Percentiles rank a stretch among this genome's conserved stretches.
phyloP scores from a whole-genome alignment of 768 basidiomycete species.

The Collybia nuda region DNA sequence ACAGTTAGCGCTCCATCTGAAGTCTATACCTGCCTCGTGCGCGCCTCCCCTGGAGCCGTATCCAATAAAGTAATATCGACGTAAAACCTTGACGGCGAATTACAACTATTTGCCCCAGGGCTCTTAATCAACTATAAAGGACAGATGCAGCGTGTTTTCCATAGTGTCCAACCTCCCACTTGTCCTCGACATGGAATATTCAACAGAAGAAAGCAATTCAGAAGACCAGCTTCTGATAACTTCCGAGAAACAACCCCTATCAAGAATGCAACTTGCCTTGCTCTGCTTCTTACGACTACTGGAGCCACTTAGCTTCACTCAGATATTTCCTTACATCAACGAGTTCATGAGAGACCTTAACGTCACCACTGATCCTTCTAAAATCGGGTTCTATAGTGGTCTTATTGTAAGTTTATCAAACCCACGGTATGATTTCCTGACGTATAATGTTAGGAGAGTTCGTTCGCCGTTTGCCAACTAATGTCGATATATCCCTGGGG shows the following conservation, averaged over 20 bases:
- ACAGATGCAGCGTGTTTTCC: not conserved
- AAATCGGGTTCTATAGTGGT: slow-evolving; percentile 67
- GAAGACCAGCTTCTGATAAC: too few relatives aligned
- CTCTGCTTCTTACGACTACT: slow-evolving; percentile 54
- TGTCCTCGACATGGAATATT: slow-evolving; percentile 2
- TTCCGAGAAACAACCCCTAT: slow-evolving; percentile 4
- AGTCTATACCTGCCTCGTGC: too few relatives aligned
- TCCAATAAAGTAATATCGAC: too few relatives aligned
- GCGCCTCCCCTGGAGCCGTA: too few relatives aligned
- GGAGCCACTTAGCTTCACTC: slow-evolving; percentile 61
- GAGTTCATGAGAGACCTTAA: slow-evolving; percentile 58
- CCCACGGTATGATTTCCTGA: not conserved
- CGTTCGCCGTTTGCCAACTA: slow-evolving; percentile 58
- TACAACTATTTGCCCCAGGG: too few relatives aligned
- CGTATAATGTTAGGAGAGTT: slow-evolving; percentile 46
- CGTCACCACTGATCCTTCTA: slow-evolving; percentile 52
- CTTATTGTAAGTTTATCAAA: slow-evolving; percentile 43
- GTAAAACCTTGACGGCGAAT: too few relatives aligned
- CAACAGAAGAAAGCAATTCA: not conserved
- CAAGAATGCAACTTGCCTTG: slow-evolving; percentile 42
- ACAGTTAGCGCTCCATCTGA: too few relatives aligned
- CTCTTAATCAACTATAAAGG: too few relatives aligned
- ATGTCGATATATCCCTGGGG: slow-evolving; percentile 63
- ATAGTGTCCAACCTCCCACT: not conserved
- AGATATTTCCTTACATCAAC: slow-evolving; percentile 70